phyloP scores from a whole-genome alignment of 1,284 basidiomycete species.

The Abortiporus biennis region DNA sequence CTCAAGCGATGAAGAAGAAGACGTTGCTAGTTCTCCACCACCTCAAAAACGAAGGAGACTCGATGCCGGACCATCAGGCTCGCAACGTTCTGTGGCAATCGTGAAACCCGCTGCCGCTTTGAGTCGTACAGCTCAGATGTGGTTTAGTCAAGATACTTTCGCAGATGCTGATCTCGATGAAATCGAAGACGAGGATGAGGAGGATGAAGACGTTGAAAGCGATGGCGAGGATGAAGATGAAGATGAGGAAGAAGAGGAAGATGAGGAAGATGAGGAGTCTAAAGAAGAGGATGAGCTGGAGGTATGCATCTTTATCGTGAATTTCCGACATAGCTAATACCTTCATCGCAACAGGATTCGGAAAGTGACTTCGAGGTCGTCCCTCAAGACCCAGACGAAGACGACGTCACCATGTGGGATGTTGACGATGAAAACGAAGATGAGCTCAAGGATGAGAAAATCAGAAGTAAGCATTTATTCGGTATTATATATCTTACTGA shows the following conservation, averaged over 20 bases:
- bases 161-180: constrained; percentile 59
- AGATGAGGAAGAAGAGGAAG: constrained; percentile 21
- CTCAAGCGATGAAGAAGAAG: constrained; percentile 10
- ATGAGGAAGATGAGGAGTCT: constrained; percentile 26
- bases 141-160: constrained; percentile 97
- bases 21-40: constrained; percentile 13
- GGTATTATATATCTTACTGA: constrained; percentile 5
- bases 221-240: constrained; percentile 1
- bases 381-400: constrained; percentile 49
- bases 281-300: constrained; percentile 21
- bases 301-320: constrained; percentile 5
- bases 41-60: constrained; percentile 8
- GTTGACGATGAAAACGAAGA: constrained; percentile 77
- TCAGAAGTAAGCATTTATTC: constrained; percentile 52
- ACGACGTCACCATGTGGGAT: constrained; percentile 75
- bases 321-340: not conserved
- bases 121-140: constrained; percentile 59
- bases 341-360: too few relatives aligned
- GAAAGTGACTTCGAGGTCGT: constrained; percentile 72
- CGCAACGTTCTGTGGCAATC: constrained; percentile 18
- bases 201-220: constrained; percentile 27
- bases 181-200: constrained; percentile 36
- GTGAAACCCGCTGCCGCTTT: constrained; percentile 23
- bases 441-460: constrained; percentile 62
- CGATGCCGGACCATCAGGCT: not conserved